A percentile compares a stretch with the other conserved stretches of the same genome.
These are phyloP conservation scores for Fusarium sp. DNA, from an alignment of 2,329 filamentous ascomycete species.

Conservation along the genomic window DNA sequence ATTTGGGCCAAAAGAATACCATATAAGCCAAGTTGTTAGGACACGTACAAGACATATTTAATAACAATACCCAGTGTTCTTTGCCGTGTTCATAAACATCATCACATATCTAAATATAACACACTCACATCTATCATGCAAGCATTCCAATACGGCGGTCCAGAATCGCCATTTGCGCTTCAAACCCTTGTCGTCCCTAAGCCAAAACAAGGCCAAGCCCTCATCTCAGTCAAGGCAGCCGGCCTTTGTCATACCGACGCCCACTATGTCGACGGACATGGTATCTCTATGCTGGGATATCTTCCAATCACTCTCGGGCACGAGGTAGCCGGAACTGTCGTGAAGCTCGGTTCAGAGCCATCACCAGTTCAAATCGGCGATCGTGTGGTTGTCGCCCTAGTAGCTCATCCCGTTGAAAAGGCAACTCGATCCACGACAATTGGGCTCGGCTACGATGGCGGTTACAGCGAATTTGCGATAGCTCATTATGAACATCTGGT, in stretches of 20 bases:
- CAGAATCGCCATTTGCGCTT: not conserved
- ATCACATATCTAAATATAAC: not conserved
- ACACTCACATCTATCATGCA: not conserved
- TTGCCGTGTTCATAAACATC: accelerated
- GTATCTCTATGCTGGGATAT: not conserved
- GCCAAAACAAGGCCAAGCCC: not conserved
- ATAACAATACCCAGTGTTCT: not conserved
- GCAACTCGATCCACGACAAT: not conserved
- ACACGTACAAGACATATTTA: not conserved
- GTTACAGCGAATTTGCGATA: not conserved
- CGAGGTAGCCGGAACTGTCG: not conserved
- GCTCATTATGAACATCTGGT: not conserved
- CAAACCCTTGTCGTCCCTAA: not conserved
- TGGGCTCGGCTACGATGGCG: not conserved
- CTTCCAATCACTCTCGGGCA: not conserved
- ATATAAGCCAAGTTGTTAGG: not conserved
- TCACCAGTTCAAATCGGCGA: not conserved
- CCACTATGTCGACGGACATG: not conserved
- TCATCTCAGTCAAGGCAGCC: not conserved
- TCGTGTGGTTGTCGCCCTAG: not conserved
- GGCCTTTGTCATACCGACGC: not conserved
- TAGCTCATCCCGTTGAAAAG: not conserved
- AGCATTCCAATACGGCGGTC: not conserved
- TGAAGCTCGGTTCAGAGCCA: not conserved
- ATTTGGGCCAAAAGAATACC: not conserved